Base-by-base conservation (phyloP, 176 grass and related monocot species). In the Leersia perrieri region DNA sequence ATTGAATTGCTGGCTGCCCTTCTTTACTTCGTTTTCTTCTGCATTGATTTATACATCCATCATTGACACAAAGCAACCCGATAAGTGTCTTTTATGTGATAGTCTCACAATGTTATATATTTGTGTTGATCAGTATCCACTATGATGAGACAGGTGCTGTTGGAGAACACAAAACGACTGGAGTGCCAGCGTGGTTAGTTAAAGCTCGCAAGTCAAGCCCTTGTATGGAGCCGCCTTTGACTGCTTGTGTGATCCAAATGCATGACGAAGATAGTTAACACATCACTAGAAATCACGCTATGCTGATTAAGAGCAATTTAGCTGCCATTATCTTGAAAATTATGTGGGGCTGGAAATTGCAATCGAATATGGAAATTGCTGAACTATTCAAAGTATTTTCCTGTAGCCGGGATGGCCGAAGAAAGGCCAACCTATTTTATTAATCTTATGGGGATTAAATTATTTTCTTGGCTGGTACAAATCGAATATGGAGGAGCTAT, bases 121-220 rank as follows among this genome's bases (percentile, higher is more conserved):
- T n/a, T n/a, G n/a, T n/a, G n/a, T n/a, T n/a, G n/a, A n/a, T n/a
- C n/a, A n/a, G n/a, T 82, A 38, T 16, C 77, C 7, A 62, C 42
- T 55, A 26, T 60, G 45, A 39, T 82, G 44, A 78, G 60, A 41
- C 75, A 98, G 95, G 82, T 98, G 75, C 73, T 98, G 38, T 68
- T 94, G 74, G 73, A 93, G 65, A 92, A 98, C 55, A 94, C 92
- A 30, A 94, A 93, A 74, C 74, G 70, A 28, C 87, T 98, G 8
- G 95, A 94, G 78, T 91, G 64, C 69, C 92, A 77, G 76, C 92
- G 78, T 42, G 92, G 95, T 75, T 94, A 92, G 86, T 63, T 82
- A 78, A 61, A 72, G 35, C 36, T 60, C 33, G 13, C 18, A 65
- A n/a, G 42, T 26, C 28, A 33, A 29, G 60, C 14, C 38, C 60